Evolutionary conservation across 169 alveolate species (phyloP).

Genomic region (Blepharisma undulans): DNA sequence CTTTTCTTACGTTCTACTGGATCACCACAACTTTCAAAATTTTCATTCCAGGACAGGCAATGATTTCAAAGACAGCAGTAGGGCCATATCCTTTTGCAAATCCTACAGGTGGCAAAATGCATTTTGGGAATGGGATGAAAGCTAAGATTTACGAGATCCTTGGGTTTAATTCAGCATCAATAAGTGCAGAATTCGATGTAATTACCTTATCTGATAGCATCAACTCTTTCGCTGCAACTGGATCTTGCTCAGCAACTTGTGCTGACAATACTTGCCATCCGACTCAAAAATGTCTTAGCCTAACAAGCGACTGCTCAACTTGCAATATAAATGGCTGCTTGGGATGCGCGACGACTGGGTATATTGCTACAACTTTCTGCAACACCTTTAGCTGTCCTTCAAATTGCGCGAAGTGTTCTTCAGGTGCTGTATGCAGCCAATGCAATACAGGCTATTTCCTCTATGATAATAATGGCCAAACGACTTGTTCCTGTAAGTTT

Average conservation of each 20-base stretch:
- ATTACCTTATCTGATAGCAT: background rate
- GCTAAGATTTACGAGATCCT: background rate
- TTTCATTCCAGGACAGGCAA: too few relatives aligned
- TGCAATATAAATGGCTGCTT: background rate
- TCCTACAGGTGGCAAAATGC: background rate
- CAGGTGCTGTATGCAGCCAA: background rate
- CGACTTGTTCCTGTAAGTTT: too few relatives aligned
- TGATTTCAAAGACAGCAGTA: too few relatives aligned
- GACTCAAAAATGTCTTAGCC: background rate
- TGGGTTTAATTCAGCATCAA: background rate
- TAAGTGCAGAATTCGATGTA: background rate
- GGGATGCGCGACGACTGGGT: background rate
- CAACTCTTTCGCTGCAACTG: background rate
- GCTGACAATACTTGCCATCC: background rate
- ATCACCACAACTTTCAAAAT: too few relatives aligned
- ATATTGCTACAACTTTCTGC: background rate
- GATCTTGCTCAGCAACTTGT: background rate
- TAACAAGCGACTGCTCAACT: background rate
- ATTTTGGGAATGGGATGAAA: background rate
- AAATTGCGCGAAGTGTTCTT: background rate
- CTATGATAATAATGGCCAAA: too few relatives aligned
- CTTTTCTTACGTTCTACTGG: too few relatives aligned
- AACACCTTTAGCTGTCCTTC: background rate
- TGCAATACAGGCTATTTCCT: too few relatives aligned
- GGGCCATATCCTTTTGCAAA: background rate